A percentile compares a stretch with the other conserved stretches of the same genome.
Evolutionary conservation across 345 rosid genomes (phyloP).

Genomic region (Boechera stricta): DNA sequence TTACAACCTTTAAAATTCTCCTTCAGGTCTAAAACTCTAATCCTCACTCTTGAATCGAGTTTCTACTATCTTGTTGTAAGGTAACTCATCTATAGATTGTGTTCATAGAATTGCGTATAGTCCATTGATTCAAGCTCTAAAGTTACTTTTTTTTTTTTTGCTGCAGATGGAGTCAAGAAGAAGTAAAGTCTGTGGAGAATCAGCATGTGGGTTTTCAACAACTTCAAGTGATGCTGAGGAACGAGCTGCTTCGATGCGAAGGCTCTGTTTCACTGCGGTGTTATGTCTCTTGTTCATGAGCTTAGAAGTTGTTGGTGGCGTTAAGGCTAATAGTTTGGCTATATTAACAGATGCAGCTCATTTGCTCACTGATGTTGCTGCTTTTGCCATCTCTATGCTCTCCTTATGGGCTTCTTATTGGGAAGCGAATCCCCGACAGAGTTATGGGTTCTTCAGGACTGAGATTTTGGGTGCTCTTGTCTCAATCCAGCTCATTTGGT

Average conservation of each 20-base stretch:
- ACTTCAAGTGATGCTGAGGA: slow-evolving; percentile 59
- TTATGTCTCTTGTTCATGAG: slow-evolving; percentile 68
- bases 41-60: slow-evolving; percentile 24
- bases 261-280: slow-evolving; percentile 55
- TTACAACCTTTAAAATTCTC: slow-evolving; percentile 7
- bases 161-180: slow-evolving; percentile 56
- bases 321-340: slow-evolving; percentile 71
- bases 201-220: slow-evolving; percentile 66
- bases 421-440: slow-evolving; percentile 67
- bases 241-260: slow-evolving; percentile 58
- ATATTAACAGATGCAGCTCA: slow-evolving; percentile 74
- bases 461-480: slow-evolving; percentile 73
- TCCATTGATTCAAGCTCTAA: slow-evolving; percentile 16
- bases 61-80: slow-evolving; percentile 26
- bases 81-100: slow-evolving; percentile 7
- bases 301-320: slow-evolving; percentile 66
- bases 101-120: not conserved
- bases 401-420: slow-evolving; percentile 71
- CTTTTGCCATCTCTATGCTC: slow-evolving; percentile 72
- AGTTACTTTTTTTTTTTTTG: not conserved
- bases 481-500: slow-evolving; percentile 71
- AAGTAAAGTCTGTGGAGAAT: slow-evolving; percentile 57
- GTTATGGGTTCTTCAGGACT: slow-evolving; percentile 67
- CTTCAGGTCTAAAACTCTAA: slow-evolving; percentile 26
- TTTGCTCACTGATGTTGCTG: slow-evolving; percentile 70